These are phyloP conservation scores for Furcasterigmium furcatum DNA, from an alignment of 2,329 filamentous ascomycete species.

Conservation along the genomic window DNA sequence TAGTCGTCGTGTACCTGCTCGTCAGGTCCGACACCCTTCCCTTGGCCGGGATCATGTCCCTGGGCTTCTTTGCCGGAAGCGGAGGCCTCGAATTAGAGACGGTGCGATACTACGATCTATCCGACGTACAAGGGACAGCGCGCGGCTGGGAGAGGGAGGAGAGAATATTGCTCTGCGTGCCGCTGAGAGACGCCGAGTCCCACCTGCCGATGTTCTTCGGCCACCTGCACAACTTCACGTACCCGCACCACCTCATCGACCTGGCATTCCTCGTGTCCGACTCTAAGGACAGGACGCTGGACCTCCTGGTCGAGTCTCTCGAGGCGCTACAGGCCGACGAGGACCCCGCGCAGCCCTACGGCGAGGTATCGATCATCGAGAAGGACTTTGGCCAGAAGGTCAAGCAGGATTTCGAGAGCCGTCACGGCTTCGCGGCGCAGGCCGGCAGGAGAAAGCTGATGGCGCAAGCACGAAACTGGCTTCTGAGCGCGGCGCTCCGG, in stretches of 20 bases:
- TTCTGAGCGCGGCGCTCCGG: conserved; percentile 86
- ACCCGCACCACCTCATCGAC: conserved; percentile 94
- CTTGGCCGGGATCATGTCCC: conserved; percentile 58
- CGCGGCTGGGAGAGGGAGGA: conserved; percentile 96
- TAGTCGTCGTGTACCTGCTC: conserved; percentile 65
- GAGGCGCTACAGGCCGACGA: conserved; percentile 76
- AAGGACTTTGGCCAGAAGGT: conserved; percentile 99
- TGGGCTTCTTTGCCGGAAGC: conserved; percentile 65
- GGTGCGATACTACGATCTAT: conserved; percentile 94
- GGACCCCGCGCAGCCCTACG: conserved; percentile 79
- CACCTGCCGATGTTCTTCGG: conserved; percentile 98
- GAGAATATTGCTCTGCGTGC: conserved; percentile 90
- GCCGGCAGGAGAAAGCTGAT: conserved; percentile 92
- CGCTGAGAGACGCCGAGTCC: conserved; percentile 85
- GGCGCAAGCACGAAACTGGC: conserved; percentile 97
- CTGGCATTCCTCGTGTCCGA: conserved; percentile 96
- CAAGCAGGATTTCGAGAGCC: conserved; percentile 94
- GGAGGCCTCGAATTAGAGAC: conserved; percentile 84
- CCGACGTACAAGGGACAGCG: conserved; percentile 85
- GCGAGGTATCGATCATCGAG: conserved; percentile 95
- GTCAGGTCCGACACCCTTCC: conserved; percentile 66
- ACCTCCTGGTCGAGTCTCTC: conserved; percentile 71
- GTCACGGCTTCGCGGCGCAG: conserved; percentile 95
- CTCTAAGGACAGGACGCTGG: conserved; percentile 87
- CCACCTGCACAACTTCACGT: conserved; percentile 95